Base-by-base conservation (phyloP, 768 basidiomycete genomes). In the Tulasnella sp. region DNA sequence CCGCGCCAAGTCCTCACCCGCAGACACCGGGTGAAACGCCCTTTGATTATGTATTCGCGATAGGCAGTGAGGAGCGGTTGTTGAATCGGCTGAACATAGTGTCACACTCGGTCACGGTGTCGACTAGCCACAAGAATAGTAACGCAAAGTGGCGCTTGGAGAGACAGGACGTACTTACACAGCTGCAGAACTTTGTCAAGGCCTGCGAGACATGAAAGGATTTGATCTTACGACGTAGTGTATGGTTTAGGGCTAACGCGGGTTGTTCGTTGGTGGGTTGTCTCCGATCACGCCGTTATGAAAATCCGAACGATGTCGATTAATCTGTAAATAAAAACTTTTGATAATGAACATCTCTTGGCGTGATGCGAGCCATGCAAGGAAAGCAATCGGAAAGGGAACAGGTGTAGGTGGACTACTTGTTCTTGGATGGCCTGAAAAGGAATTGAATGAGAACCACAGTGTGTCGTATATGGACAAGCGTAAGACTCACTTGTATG, bases 31-130 rank as follows among this genome's bases (percentile, higher is more conserved):
- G 70, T 35, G 78, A 81, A 78, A 83, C 81, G 70, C 85, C 84
- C 69, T 83, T 87, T 57, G 88, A 90, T 77, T 90, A 91, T 77
- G 85, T 92, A 74, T 84, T 93, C 61, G 90, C 89, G 15, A 82
- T 93, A 51, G 90, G 92, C 73, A 87, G 88, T 70, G 93, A 95
- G 83, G 93, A 95, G 86, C 92, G 91, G 84, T 81, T 95, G 80
- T 83, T 95, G 83, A 87, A 91, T 80, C 85, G 93, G 81, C 82
- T 95, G 85, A 92, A 92, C 81, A 92, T 93, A 81, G 84, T 94
- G 78, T 91, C 92, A 69, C 85, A 87, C 51, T 88, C 90, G 15
- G 91, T 92, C 86, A 94, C 92, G 77, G 88, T 89, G 75, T 90
- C 89, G 78, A 91, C 90, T 70, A 89, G 91, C 80, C 87, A 87